These are phyloP conservation scores for Pleodorina starrii DNA, from an alignment of 139 green algal genomes.

Conservation along the genomic window DNA sequence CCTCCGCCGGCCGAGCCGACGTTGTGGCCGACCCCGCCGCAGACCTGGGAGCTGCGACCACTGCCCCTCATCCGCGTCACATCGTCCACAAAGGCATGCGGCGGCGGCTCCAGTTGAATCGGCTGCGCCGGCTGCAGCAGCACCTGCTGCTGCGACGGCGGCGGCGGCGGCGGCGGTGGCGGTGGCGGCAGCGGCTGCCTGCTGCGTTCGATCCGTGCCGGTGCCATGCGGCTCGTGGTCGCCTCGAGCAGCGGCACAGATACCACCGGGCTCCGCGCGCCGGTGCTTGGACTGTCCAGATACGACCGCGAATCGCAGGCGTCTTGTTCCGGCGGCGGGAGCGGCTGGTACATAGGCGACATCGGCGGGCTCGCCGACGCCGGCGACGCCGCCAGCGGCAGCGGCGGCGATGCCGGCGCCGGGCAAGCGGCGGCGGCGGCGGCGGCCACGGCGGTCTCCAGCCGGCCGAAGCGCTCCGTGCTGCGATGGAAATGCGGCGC, in stretches of 20 bases:
- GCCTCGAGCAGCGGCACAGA: background rate
- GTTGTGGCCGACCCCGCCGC: no score
- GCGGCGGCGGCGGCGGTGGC: background rate
- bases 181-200: background rate
- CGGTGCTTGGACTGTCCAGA: no score
- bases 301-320: no score
- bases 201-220: background rate
- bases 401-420: background rate
- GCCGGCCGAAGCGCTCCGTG: background rate
- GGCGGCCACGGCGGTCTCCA: background rate
- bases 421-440: no score
- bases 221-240: background rate
- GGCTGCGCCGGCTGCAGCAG: background rate
- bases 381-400: background rate
- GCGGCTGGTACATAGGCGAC: background rate
- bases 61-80: background rate
- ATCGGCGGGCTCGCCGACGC: background rate
- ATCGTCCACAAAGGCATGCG: background rate
- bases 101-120: background rate
- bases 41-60: background rate
- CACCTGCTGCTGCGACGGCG: background rate
- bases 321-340: no score
- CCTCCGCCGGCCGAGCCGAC: no score
- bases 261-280: background rate
- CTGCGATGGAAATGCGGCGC: background rate